Conservation (phyloP, 2,329 filamentous ascomycete species). For the Aspergillus hiratsukae region DNA sequence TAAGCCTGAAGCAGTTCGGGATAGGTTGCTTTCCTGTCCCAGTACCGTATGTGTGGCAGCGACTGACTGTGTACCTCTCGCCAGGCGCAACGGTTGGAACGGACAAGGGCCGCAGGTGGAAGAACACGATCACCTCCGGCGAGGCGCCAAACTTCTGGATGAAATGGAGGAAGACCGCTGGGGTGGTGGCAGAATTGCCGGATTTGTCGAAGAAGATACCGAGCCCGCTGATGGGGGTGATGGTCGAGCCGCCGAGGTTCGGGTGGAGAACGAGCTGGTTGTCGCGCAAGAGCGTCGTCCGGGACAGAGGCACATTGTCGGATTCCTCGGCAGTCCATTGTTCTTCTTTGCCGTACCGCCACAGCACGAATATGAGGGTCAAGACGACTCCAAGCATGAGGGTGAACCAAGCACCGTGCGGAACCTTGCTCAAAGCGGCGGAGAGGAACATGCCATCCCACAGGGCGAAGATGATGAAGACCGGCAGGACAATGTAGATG, state of each 20-base stretch:
- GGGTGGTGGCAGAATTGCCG: slow-evolving; percentile 54
- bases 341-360: slow-evolving; percentile 73
- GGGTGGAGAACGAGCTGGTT: slow-evolving; percentile 3
- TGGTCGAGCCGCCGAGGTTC: slow-evolving; percentile 32
- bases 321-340: slow-evolving; percentile 68
- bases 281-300: slow-evolving; percentile 5
- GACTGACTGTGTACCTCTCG: slow-evolving; percentile 42
- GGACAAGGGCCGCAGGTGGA: slow-evolving; percentile 64
- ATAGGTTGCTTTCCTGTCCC: slow-evolving; percentile 37
- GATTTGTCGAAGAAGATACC: slow-evolving; percentile 78
- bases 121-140: slow-evolving; percentile 67
- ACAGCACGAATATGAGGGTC: slow-evolving; percentile 63
- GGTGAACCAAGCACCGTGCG: slow-evolving; percentile 74
- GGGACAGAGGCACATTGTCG: slow-evolving; percentile 51
- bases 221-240: slow-evolving; percentile 53
- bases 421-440: slow-evolving; percentile 66
- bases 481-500: slow-evolving; percentile 59
- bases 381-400: slow-evolving; percentile 61
- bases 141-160: slow-evolving; percentile 64
- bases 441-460: slow-evolving; percentile 68
- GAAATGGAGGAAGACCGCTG: slow-evolving; percentile 68
- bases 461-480: slow-evolving; percentile 60
- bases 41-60: slow-evolving; percentile 12
- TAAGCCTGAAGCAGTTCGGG: slow-evolving; percentile 63
- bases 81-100: slow-evolving; percentile 52